Conservation (phyloP, 768 basidiomycete genomes). For the Amanita thiersii region DNA sequence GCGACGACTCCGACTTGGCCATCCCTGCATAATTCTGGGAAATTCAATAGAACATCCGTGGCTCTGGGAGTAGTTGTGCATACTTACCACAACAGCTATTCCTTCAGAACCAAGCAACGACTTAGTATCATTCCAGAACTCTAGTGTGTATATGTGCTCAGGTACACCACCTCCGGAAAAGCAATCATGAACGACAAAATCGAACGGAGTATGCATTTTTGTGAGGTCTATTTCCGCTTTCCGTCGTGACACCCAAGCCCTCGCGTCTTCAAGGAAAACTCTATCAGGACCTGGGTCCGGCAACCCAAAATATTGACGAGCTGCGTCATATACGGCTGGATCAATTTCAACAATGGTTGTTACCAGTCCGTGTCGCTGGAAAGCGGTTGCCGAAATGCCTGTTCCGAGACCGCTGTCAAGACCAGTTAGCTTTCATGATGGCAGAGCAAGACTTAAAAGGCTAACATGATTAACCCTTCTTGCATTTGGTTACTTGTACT, state of each 20-base stretch:
- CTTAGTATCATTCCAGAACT: slow-evolving; percentile 77
- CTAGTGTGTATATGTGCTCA: slow-evolving; percentile 70
- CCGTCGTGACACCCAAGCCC: slow-evolving; percentile 52
- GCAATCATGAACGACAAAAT: slow-evolving; percentile 82
- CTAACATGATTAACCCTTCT: slow-evolving; percentile 72
- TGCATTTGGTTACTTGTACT: slow-evolving; percentile 32
- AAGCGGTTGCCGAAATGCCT: slow-evolving; percentile 73
- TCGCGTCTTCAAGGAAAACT: slow-evolving; percentile 74
- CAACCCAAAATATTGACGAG: slow-evolving; percentile 74
- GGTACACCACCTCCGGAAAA: slow-evolving; percentile 95
- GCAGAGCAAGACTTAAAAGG: slow-evolving; percentile 2
- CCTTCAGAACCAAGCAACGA: slow-evolving; percentile 59
- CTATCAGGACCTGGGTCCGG: slow-evolving; percentile 48
- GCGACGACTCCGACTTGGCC: slow-evolving; percentile 50
- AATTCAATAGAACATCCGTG: background rate
- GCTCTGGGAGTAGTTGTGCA: slow-evolving; percentile 1
- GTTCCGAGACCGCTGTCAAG: slow-evolving; percentile 73
- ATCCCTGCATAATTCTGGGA: slow-evolving; percentile 80
- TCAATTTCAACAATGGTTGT: slow-evolving; percentile 92
- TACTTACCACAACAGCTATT: slow-evolving; percentile 71
- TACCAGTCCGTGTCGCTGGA: slow-evolving; percentile 58
- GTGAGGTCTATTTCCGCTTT: slow-evolving; percentile 18
- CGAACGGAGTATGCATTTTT: slow-evolving; percentile 35
- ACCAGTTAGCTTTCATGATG: slow-evolving; percentile 8
- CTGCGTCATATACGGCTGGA: slow-evolving; percentile 80